Evolutionary conservation across 148 eudicot species (phyloP).

Genomic region (Amaranthus palmeri): DNA sequence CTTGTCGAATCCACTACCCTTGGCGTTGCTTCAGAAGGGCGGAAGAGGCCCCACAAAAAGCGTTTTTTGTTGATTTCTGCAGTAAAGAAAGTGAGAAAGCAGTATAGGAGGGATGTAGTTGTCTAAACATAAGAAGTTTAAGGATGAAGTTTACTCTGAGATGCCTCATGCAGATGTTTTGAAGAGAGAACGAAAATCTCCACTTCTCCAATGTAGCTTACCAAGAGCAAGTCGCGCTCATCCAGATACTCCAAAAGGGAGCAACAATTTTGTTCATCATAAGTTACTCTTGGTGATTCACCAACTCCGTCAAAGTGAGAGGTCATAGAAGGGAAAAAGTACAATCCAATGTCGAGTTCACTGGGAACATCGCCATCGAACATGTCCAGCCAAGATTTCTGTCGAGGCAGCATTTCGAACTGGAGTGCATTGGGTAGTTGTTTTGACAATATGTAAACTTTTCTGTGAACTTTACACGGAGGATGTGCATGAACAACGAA

Average conservation of each 20-base stretch:
- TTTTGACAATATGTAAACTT: conserved; percentile 39
- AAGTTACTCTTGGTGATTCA: not conserved
- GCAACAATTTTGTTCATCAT: conserved; percentile 18
- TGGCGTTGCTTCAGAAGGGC: not conserved
- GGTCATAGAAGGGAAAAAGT: conserved; percentile 52
- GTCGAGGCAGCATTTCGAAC: conserved; percentile 39
- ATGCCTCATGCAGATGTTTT: conserved; percentile 31
- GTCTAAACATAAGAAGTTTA: not conserved
- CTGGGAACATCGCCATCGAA: conserved; percentile 45
- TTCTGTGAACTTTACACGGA: conserved; percentile 39
- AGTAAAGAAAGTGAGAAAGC: not conserved
- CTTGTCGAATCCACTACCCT: not conserved
- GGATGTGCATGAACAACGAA: conserved; percentile 49
- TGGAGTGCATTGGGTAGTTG: conserved; percentile 48
- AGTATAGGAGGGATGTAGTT: not conserved
- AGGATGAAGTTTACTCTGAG: conserved; percentile 43
- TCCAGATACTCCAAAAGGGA: conserved; percentile 40
- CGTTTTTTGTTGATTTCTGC: conserved; percentile 26
- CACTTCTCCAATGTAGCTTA: conserved; percentile 33
- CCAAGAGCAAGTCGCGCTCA: conserved; percentile 35
- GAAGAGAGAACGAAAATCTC: conserved; percentile 63
- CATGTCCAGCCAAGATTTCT: conserved; percentile 30
- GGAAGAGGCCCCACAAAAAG: conserved; percentile 45
- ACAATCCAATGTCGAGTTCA: conserved; percentile 57
- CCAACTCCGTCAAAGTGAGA: conserved; percentile 9